Evolutionary conservation across 352 stramenopile species (phyloP), one percentile per base, ranked within the genome.

Genomic region (Elongisporangium undulatum): DNA sequence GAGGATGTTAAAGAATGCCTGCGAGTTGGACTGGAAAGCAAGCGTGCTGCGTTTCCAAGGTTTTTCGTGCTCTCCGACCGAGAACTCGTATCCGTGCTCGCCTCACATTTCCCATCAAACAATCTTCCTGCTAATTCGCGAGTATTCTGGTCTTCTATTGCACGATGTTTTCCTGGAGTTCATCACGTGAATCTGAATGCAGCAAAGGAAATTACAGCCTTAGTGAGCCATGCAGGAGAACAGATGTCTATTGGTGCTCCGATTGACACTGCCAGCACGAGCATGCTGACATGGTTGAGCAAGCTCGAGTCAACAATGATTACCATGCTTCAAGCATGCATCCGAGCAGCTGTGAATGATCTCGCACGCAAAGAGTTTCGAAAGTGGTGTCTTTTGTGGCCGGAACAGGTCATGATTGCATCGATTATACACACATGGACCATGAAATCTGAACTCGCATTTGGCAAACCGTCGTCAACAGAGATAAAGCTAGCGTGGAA

Each of bases 321-420:
- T 29, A 92, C 80, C 48, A 86, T 89, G 3, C 41, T 94, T 0
- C 82, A 94, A 38, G 85, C 84, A 4, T 86, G 72, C 6, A 74
- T 86, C 5, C 78, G 82, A 3, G 79, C 79, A 2, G 74, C 85
- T 16, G 69, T 83, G 13, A 85, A 67, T 12, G 85, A 94, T 60
- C 63, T 79, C n/a, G 58, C 68, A 19, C 74, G 81, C 4, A 92
- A 94, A 59, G 85, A 91, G 26, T 94, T 94, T 60, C 80, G 82
- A 0, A 94, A 94, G 38, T 94, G 85, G 85, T 90, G 77, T 41
- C 50, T 90, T 5, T 63, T 90, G 5, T 94, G 85, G 85, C 80
- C 85, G 0, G 85, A 94, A 24, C 85, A 94, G 66, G 77, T 87
- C 0, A 21, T 94, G 4, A 17, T 83, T n/a, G 64, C 68, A 15